Evolutionary conservation across 495 filamentous ascomycete genomes (phyloP).

Genomic region (Schizothecium vesticola): DNA sequence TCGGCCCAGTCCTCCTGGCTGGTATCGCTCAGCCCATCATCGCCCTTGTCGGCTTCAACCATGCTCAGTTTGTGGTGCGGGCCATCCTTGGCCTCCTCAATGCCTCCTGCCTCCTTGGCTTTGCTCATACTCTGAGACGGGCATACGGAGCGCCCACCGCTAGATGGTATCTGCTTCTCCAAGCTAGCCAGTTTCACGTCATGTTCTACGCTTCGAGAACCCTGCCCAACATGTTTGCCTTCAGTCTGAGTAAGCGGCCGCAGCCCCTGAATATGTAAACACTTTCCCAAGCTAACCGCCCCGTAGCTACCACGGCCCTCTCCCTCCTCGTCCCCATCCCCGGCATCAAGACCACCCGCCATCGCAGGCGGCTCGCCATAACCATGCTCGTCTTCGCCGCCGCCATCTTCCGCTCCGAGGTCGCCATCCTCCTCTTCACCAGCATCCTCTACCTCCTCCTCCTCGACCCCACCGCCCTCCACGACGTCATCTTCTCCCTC

Average conservation of each 20-base stretch:
- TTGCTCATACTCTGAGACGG: constrained; percentile 55
- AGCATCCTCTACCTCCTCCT: constrained; percentile 54
- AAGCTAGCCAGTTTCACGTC: constrained; percentile 85
- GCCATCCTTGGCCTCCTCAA: constrained; percentile 76
- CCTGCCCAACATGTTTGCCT: constrained; percentile 95
- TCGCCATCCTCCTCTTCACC: constrained; percentile 71
- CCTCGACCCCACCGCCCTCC: constrained; percentile 49
- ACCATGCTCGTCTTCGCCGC: constrained; percentile 75
- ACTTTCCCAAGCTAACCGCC: neutral
- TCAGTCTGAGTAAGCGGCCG: constrained; percentile 60
- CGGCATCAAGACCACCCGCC: constrained; percentile 22
- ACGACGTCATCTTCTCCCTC: constrained; percentile 62
- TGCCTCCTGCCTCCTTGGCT: constrained; percentile 58
- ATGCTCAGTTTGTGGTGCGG: constrained; percentile 57
- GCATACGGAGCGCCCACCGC: constrained; percentile 66
- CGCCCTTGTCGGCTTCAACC: constrained; percentile 38
- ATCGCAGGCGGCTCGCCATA: constrained; percentile 53
- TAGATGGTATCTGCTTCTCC: constrained; percentile 78
- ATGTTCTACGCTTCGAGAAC: constrained; percentile 91
- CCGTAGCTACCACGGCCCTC: constrained; percentile 61
- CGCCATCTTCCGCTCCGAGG: constrained; percentile 82
- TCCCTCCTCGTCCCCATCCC: constrained; percentile 59
- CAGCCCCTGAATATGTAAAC: neutral
- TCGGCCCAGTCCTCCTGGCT: constrained; percentile 71
- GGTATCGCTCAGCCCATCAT: constrained; percentile 61